Evolutionary conservation across 2,329 filamentous ascomycete species (phyloP), one percentile per base, ranked within the genome.

Genomic region (Phaeosphaeria sp.): DNA sequence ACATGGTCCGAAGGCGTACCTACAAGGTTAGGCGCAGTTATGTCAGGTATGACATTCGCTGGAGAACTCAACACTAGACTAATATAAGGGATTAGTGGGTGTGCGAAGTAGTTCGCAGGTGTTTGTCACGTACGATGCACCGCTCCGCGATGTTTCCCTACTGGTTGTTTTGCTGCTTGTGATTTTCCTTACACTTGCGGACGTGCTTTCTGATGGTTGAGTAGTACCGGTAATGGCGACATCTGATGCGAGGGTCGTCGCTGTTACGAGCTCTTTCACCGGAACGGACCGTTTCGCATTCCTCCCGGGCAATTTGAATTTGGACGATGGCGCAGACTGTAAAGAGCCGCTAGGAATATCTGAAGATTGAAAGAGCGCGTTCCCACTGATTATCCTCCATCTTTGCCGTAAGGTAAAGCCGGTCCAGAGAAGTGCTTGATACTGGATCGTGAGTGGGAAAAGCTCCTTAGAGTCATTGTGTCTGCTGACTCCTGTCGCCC

Each of bases 401-500:
- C 73, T 59, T 53, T 65, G 64, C 20, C 63, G 56, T 42, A 76
- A 61, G 5, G 68, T 74, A 6, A 67, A 73, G 15, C 66, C 67
- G 7, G 71, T 69, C 74, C 74, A 76, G 1, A 75, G 61, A 18
- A 74, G 55, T 20, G 60, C 64, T 18, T 63, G 55, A 42, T 71
- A 71, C 4, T 79, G 49, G 45, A 80, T 76, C 7, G 78, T 79
- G 0, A 80, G 72, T 0, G 81, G 81, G 43, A 79, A 82, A 3
- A 82, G 74, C 53, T 83, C 80, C 57, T 75, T 75, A 2, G 79
- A 80, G 51, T 80, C 78, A 47, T 82, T 79, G 54, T 80, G 79
- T 5, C 70, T 73, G 4, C 78, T 82, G 17, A 78, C 69, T 0
- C 78, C 72, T 0, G 78, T 79, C 0, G 76, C 77, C 81, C 81